These are phyloP conservation scores for Coffea canephora DNA, from an alignment of 257 asterid genomes.

Conservation along the genomic window DNA sequence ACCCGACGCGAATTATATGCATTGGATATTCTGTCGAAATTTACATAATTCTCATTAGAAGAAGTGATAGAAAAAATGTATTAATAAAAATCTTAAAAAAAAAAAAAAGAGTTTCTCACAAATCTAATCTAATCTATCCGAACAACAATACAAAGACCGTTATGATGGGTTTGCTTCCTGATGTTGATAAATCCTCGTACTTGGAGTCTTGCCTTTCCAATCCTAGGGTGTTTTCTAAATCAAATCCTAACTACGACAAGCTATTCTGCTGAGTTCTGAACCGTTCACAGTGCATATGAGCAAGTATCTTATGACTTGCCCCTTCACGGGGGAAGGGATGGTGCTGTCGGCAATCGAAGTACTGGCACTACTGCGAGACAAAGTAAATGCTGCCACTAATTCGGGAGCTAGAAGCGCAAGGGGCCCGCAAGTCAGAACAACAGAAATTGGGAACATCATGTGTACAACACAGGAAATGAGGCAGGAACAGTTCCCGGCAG, in stretches of 20 bases:
- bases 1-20: too few species aligned
- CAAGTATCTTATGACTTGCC: background rate
- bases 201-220: background rate
- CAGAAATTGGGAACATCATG: too few species aligned
- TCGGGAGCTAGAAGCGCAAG: background rate
- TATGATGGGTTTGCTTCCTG: background rate
- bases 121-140: too few species aligned
- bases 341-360: background rate
- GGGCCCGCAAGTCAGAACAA: background rate
- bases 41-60: too few species aligned
- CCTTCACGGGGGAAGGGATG: background rate
- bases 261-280: too few species aligned
- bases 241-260: background rate
- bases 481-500: too few species aligned
- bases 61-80: too few species aligned
- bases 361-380: background rate
- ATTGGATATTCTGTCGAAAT: too few species aligned
- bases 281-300: background rate
- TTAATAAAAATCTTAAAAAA: too few species aligned
- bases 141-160: too few species aligned
- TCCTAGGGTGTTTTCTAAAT: background rate
- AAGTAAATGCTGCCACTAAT: background rate
- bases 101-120: too few species aligned
- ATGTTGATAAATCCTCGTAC: background rate
- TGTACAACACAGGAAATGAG: too few species aligned